Percentiles rank a stretch among this genome's conserved stretches.
phyloP scores from a whole-genome alignment of 768 basidiomycete species.

The Mrakia blollopis region DNA sequence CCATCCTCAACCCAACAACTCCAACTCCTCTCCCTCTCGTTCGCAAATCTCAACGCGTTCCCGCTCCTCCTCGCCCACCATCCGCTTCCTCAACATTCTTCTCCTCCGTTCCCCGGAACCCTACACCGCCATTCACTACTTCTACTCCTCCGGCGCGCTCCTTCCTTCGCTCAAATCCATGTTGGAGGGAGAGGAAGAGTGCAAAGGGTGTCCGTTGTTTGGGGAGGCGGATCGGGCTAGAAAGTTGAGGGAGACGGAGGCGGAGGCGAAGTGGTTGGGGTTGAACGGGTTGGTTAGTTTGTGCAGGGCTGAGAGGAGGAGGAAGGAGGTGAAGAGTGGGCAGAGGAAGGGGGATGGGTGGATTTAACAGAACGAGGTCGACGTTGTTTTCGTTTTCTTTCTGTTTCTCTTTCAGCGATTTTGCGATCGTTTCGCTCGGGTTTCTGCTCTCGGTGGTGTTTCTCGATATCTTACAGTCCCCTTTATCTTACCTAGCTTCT shows the following conservation, averaged over 20 bases:
- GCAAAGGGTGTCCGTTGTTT: slow-evolving; percentile 25
- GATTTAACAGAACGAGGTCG: not conserved
- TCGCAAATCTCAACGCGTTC: not conserved
- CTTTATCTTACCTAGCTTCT: too few relatives aligned
- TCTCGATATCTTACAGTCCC: too few relatives aligned
- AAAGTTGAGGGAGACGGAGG: slow-evolving; percentile 19
- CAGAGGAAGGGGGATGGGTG: slow-evolving; percentile 10
- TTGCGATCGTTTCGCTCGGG: too few relatives aligned
- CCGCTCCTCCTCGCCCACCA: not conserved
- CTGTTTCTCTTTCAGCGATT: too few relatives aligned
- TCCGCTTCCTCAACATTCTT: slow-evolving; percentile 26
- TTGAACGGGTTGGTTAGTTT: slow-evolving; percentile 12
- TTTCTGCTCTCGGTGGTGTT: too few relatives aligned
- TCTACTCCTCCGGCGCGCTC: slow-evolving; percentile 14
- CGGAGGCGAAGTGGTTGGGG: slow-evolving; percentile 21
- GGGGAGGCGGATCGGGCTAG: slow-evolving; percentile 23
- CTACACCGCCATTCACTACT: slow-evolving; percentile 22
- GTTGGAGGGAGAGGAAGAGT: slow-evolving; percentile 9
- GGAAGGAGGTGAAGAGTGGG: not conserved
- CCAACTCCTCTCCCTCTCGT: not conserved
- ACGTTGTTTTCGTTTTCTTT: not conserved
- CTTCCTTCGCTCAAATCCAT: slow-evolving; percentile 16
- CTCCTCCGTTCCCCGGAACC: slow-evolving; percentile 27
- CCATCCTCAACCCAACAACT: not conserved
- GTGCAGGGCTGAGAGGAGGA: slow-evolving; percentile 16